Conservation (phyloP, 805 yeast genomes). For the Torulaspora maleeae region DNA sequence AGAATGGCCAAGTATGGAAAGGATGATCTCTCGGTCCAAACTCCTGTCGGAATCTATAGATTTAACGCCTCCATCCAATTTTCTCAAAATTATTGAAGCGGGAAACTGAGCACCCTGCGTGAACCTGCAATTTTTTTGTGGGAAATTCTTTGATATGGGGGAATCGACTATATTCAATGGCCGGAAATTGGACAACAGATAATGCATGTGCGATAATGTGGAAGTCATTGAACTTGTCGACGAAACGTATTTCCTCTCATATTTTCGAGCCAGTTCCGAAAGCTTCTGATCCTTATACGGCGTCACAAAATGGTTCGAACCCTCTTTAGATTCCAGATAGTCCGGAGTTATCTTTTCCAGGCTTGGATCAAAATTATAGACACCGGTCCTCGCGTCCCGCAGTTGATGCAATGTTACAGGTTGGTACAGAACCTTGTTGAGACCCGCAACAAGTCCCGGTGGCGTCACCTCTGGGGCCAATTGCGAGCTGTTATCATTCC, state of each 20-base stretch:
- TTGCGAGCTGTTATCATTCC: conserved; percentile 6
- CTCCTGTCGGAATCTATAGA: conserved; percentile 71
- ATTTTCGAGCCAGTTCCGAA: conserved; percentile 41
- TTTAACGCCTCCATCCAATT: conserved; percentile 43
- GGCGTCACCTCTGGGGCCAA: conserved; percentile 15
- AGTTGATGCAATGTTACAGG: conserved; percentile 72
- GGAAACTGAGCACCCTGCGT: conserved; percentile 49
- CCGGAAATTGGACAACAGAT: conserved; percentile 56
- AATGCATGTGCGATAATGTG: conserved; percentile 68
- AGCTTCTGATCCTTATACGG: conserved; percentile 62
- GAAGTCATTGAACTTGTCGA: conserved; percentile 89
- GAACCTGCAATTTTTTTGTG: conserved; percentile 34
- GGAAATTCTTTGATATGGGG: conserved; percentile 44
- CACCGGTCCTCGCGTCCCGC: conserved; percentile 72
- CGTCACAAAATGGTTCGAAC: conserved; percentile 45
- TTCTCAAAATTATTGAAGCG: conserved; percentile 52
- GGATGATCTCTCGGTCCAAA: conserved; percentile 58
- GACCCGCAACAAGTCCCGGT: conserved; percentile 59
- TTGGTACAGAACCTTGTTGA: conserved; percentile 68
- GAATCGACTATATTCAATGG: conserved; percentile 42
- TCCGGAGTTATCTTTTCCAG: conserved; percentile 50
- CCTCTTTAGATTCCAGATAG: conserved; percentile 14
- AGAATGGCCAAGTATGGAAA: conserved; percentile 72
- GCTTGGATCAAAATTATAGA: conserved; percentile 61
- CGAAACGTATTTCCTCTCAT: conserved; percentile 47